phyloP scores from a whole-genome alignment of 345 rosid genomes.

The Syzygium jambos region DNA sequence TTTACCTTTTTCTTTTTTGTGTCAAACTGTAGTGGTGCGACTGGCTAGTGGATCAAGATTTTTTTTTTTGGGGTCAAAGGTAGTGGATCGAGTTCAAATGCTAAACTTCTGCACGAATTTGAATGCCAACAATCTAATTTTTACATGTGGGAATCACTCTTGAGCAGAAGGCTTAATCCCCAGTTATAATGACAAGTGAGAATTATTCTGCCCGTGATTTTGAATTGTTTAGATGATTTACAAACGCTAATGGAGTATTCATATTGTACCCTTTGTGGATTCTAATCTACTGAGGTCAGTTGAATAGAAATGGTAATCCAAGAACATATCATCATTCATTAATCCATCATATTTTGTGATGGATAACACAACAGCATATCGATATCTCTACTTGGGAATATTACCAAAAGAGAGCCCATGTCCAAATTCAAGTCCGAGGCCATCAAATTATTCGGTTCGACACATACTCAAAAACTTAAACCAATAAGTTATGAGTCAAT shows the following conservation, averaged over 20 bases:
- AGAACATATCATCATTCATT: background rate
- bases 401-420: background rate
- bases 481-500: too few species aligned
- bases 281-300: background rate
- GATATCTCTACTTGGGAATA: background rate
- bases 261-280: background rate
- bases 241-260: background rate
- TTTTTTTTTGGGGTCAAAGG: too few species aligned
- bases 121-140: background rate
- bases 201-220: background rate
- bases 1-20: background rate
- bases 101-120: background rate
- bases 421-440: background rate
- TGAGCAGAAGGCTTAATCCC: background rate
- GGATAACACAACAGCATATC: background rate
- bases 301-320: background rate
- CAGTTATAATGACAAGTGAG: background rate
- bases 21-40: background rate
- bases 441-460: background rate
- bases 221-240: background rate
- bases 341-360: background rate
- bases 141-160: background rate
- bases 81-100: background rate
- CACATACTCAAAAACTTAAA: background rate
- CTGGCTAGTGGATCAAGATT: background rate